These are phyloP conservation scores for Talaromyces islandicus DNA, from an alignment of 2,329 filamentous ascomycete species.

Conservation along the genomic window DNA sequence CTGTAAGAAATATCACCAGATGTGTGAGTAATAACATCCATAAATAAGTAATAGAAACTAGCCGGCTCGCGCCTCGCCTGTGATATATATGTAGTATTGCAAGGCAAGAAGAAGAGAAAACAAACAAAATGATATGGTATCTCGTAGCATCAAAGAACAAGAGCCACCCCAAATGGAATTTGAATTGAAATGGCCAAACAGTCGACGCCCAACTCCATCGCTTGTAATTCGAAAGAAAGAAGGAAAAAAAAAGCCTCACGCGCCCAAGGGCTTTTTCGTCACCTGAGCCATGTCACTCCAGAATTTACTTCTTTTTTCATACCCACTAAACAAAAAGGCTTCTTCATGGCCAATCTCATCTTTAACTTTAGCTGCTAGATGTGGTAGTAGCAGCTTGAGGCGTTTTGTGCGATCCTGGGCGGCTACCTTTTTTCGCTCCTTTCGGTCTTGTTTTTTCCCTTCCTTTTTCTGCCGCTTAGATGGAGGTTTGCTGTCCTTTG, in stretches of 20 bases:
- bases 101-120: not conserved
- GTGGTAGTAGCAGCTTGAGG: not conserved
- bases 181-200: not conserved
- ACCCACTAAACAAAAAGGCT: not conserved
- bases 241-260: constrained; percentile 3
- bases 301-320: not conserved
- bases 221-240: not conserved
- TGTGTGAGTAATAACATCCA: constrained; percentile 3
- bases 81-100: not conserved
- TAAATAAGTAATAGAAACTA: not conserved
- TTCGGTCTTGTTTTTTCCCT: constrained; percentile 4
- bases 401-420: not conserved
- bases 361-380: not conserved
- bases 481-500: not conserved
- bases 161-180: not conserved
- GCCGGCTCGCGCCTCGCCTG: not conserved
- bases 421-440: not conserved
- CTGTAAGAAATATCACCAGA: constrained; percentile 3
- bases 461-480: not conserved
- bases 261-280: not conserved
- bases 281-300: not conserved
- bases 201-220: not conserved
- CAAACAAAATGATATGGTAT: not conserved
- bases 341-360: not conserved
- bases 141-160: not conserved